Base-by-base conservation (phyloP, 2,329 filamentous ascomycete species). In the Cladosporium sp. region DNA sequence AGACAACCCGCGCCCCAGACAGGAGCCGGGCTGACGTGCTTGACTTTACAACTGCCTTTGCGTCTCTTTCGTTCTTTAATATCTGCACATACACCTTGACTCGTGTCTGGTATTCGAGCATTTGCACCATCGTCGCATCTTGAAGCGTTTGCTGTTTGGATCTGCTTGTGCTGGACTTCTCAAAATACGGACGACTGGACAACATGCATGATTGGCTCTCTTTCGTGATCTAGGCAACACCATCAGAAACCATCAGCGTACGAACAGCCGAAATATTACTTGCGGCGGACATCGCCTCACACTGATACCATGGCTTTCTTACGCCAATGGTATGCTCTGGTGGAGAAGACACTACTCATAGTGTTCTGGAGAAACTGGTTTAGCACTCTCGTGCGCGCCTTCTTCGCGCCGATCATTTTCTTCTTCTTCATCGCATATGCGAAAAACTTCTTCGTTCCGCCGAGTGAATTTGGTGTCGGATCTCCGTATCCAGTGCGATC, bases 391-490 rank as follows among this genome's bases (percentile, higher is more conserved):
- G 76, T 86, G 10, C 80, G 84, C 67, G 85, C 85, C 10, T 84
- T 88, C 67, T 73, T 86, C 64, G 78, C 85, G 10, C 86, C 86
- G 0, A 80, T 86, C 29, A 80, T 86, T 49, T 75, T 75, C 67
- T 80, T 82, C 77, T 81, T 81, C 73, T 79, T 79, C 70, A 84
- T 85, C 56, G 80, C 81, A 62, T 94, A 90, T 76, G 89, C 92
- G 18, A 89, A 91, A 71, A 93, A 93, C 75, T 86, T 97, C 68
- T 94, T 96, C 72, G 86, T 93, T 3, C 89, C 92, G 0, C 89
- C 91, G 1, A 89, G 90, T 0, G 80, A 84, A 3, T 96, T 85
- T 72, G 93, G 93, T 53, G 88, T 97, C 69, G 90, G 89, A 53
- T 75, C 82, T 0, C 77, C 87, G 0, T 80, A 79, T 7, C 83